Base-by-base conservation (phyloP, 805 yeast species). In the Peterozyma xylosa region DNA sequence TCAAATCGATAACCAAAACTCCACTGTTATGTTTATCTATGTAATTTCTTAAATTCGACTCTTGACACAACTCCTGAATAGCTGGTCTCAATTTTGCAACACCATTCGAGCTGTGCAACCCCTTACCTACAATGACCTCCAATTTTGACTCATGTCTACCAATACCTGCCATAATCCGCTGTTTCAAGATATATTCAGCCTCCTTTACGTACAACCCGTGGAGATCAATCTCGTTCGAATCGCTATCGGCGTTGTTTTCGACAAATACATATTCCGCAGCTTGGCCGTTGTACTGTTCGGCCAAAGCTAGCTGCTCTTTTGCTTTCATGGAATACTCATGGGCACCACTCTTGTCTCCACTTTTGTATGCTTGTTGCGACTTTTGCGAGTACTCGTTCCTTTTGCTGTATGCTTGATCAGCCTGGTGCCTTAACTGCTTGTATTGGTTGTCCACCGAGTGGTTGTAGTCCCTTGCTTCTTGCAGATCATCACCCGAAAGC, bases 131-230 rank as follows among this genome's bases (percentile, higher is more conserved):
- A 59, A 91, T 90, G 16, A 88, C 93, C 50, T 79, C 76, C 37
- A 91, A 65, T 41, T 74, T 76, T 2, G 73, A 61, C 56, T 86
- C 93, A 43, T 75, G 67, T 30, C 72, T 64, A 18, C 77, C 66
- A 13, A 78, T 70, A 43, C 81, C 87, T 27, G 78, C 79, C n/a
- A 73, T 71, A 40, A 91, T 74, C 46, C 98, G 72, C 48, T 75
- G 78, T 52, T 82, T 86, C 50, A 91, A 68, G 41, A 84, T 77
- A 57, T 78, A 83, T 48, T 78, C 77, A 7, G 97, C 96, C 64
- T 91, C 99, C 58, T 81, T 83, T 15, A 91, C 95, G 53, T 72
- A 90, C 30, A 91, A 67, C 0, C 99, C 99, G 61, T 91, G 99
- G 42, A 91, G 70, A 64, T 91, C 98, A 49, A 91, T 88, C 62